phyloP scores from a whole-genome alignment of 257 asterid genomes.

The Solanum appendiculatum region DNA sequence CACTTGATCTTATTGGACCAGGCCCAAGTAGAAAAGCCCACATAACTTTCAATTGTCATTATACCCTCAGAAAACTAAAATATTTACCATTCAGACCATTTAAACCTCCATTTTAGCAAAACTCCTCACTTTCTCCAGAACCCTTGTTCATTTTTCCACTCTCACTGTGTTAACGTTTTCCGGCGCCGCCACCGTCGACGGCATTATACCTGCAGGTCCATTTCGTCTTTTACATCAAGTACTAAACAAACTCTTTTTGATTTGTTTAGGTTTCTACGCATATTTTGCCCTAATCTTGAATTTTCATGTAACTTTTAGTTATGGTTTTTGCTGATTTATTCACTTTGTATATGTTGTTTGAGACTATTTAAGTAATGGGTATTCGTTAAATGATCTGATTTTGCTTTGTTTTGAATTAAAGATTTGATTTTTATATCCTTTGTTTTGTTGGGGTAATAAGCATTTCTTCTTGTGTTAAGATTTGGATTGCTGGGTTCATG shows the following conservation, averaged over 20 bases:
- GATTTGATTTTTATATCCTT: neutral
- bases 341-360: neutral
- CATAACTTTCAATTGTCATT: neutral
- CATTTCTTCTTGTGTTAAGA: neutral
- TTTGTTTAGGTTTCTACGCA: neutral
- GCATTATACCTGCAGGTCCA: neutral
- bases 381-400: neutral
- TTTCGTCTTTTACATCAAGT: neutral
- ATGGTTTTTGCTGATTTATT: neutral
- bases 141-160: neutral
- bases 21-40: neutral
- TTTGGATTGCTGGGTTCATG: too few relatives aligned
- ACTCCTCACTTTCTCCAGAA: neutral
- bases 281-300: neutral
- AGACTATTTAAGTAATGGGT: neutral
- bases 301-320: neutral
- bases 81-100: neutral
- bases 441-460: neutral
- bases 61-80: neutral
- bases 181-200: neutral
- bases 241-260: neutral
- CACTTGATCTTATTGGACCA: neutral
- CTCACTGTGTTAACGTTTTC: neutral
- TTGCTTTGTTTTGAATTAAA: neutral
- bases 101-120: neutral